Conservation (phyloP, 768 basidiomycete genomes). For the Psilocybe azurescens region DNA sequence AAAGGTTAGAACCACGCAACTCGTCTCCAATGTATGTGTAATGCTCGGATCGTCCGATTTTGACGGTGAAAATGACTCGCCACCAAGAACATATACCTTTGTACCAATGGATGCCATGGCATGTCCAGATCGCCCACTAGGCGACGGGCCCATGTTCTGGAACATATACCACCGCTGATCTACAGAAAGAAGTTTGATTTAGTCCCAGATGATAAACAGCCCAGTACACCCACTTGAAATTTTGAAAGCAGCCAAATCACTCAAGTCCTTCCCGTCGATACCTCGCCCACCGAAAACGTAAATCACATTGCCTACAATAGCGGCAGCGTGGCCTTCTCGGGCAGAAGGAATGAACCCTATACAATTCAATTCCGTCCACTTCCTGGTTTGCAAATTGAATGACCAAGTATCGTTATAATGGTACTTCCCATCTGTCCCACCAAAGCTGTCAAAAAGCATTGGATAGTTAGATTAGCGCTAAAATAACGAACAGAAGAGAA, state of each 20-base stretch:
- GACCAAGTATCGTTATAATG: slow-evolving; percentile 99
- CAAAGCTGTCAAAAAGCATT: slow-evolving; percentile 63
- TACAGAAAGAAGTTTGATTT: slow-evolving; percentile 35
- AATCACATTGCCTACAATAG: slow-evolving; percentile 95
- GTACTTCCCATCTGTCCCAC: slow-evolving; percentile 97
- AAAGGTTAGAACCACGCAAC: slow-evolving; percentile 51
- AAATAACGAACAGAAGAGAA: slow-evolving; percentile 1
- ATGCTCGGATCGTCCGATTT: slow-evolving; percentile 80
- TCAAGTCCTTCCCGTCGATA: slow-evolving; percentile 94
- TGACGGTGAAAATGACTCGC: slow-evolving; percentile 81
- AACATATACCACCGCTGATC: slow-evolving; percentile 99
- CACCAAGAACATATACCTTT: slow-evolving; percentile 92
- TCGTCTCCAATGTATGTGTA: slow-evolving; percentile 94
- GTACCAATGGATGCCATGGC: slow-evolving; percentile 96
- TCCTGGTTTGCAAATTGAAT: slow-evolving; percentile 79
- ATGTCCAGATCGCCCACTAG: slow-evolving; percentile 91
- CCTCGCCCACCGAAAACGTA: slow-evolving; percentile 98
- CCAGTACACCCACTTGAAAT: slow-evolving; percentile 78
- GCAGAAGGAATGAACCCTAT: slow-evolving; percentile 97
- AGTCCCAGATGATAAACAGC: background rate
- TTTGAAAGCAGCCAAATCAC: slow-evolving; percentile 96
- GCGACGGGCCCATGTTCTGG: slow-evolving; percentile 98
- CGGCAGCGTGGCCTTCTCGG: slow-evolving; percentile 95
- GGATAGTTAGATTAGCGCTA: slow-evolving; percentile 2
- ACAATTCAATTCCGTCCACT: slow-evolving; percentile 92